Conservation (phyloP, 2,329 filamentous ascomycete genomes). For the Fusarium ambrosium region DNA sequence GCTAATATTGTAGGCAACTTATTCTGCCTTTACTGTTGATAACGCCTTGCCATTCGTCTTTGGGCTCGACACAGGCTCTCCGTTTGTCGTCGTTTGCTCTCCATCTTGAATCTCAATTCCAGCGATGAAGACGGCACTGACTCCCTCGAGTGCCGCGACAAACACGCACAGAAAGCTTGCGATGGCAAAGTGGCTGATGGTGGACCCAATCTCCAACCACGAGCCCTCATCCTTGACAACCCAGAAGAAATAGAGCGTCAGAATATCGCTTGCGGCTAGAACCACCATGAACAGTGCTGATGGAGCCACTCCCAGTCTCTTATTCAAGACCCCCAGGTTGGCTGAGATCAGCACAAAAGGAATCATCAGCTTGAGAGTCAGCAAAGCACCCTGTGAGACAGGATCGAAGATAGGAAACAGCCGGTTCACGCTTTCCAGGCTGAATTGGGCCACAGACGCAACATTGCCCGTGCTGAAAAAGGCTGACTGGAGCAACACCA, state of each 20-base stretch:
- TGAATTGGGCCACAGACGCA: conserved; percentile 93
- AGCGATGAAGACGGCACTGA: conserved; percentile 85
- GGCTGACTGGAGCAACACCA: conserved; percentile 92
- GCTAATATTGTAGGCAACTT: background rate
- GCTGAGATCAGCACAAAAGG: conserved; percentile 94
- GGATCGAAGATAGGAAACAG: conserved; percentile 94
- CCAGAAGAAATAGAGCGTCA: conserved; percentile 98
- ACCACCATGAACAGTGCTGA: conserved; percentile 94
- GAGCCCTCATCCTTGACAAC: conserved; percentile 96
- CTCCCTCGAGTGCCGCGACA: conserved; percentile 86
- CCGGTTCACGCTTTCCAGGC: conserved; percentile 87
- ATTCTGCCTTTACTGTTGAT: conserved; percentile 12
- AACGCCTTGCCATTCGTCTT: conserved; percentile 35
- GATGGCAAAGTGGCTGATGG: conserved; percentile 95
- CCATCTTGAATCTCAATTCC: conserved; percentile 76
- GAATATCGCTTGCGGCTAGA: conserved; percentile 89
- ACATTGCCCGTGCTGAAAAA: conserved; percentile 99
- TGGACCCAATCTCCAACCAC: conserved; percentile 97
- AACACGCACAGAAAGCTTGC: conserved; percentile 91
- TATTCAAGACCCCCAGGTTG: conserved; percentile 93
- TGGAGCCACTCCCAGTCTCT: conserved; percentile 84
- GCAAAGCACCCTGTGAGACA: conserved; percentile 88
- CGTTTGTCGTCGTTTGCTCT: conserved; percentile 9
- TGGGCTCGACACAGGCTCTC: background rate
- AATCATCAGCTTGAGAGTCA: conserved; percentile 91